A percentile compares a stretch with the other conserved stretches of the same genome.
phyloP scores from a whole-genome alignment of 495 filamentous ascomycete genomes.

The Articulospora tetracladia region DNA sequence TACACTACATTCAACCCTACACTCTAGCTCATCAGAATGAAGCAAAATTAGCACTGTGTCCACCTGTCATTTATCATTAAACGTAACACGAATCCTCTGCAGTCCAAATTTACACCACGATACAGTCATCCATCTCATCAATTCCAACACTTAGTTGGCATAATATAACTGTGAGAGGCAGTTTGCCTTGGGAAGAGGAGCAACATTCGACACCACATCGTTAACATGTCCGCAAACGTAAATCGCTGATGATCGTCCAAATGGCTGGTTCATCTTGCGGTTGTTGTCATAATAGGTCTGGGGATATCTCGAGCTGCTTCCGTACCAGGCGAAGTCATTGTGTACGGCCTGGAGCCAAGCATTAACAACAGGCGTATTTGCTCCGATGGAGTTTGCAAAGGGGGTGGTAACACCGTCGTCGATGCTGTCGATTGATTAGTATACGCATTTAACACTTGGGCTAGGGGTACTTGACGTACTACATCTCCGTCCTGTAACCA shows the following conservation, averaged over 20 bases:
- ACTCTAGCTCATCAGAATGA: no score
- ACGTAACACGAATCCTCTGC: no score
- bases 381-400: neutral
- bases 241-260: neutral
- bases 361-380: neutral
- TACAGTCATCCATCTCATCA: no score
- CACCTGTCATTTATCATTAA: no score
- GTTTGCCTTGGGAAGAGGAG: neutral
- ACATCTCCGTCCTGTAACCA: constrained; percentile 1
- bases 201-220: constrained; percentile 4
- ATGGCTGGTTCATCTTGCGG: neutral
- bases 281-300: neutral
- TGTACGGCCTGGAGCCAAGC: constrained; percentile 1
- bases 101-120: no score
- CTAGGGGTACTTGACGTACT: no score
- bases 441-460: no score
- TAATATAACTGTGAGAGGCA: neutral
- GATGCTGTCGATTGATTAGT: no score
- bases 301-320: neutral
- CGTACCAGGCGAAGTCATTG: neutral
- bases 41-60: no score
- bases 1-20: no score
- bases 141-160: neutral
- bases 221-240: constrained; percentile 3
- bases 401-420: neutral